A percentile compares a stretch with the other conserved stretches of the same genome.
Conservation (phyloP, 805 yeast genomes). For the Sungouiozyma ichnusensis region DNA sequence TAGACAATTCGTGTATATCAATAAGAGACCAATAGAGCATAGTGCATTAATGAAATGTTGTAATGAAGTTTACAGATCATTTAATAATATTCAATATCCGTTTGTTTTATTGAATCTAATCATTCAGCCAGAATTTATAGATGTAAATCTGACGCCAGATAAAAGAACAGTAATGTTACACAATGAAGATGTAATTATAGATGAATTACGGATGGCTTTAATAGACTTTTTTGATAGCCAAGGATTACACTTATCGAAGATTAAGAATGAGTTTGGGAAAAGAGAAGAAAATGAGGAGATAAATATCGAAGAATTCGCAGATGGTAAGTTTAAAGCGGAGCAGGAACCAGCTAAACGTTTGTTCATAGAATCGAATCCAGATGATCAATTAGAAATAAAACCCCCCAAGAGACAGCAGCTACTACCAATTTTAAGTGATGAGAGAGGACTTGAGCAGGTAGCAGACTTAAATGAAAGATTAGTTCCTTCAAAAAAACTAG, state of each 20-base stretch:
- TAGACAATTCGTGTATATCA: conserved; percentile 65
- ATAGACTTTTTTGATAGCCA: conserved; percentile 35
- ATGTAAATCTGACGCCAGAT: conserved; percentile 88
- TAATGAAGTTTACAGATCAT: conserved; percentile 64
- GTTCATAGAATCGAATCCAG: not conserved
- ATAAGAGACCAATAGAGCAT: conserved; percentile 61
- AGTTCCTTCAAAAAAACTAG: no score
- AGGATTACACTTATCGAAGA: conserved; percentile 26
- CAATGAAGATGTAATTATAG: conserved; percentile 51
- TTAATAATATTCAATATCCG: conserved; percentile 67
- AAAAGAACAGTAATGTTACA: conserved; percentile 64
- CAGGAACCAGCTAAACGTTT: no score
- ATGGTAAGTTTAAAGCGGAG: no score
- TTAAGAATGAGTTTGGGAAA: not conserved
- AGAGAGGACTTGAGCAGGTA: not conserved
- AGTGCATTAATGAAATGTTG: conserved; percentile 46
- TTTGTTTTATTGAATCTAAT: conserved; percentile 51
- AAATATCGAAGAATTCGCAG: not conserved
- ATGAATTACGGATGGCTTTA: conserved; percentile 43
- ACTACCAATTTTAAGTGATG: not conserved
- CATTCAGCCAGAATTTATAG: conserved; percentile 45
- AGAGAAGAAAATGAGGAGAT: not conserved
- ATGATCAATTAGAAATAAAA: not conserved
- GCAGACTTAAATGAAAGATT: not conserved
- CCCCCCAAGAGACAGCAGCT: not conserved